Base-by-base conservation (phyloP, 2,329 filamentous ascomycete species). In the Aspergillus latus region DNA sequence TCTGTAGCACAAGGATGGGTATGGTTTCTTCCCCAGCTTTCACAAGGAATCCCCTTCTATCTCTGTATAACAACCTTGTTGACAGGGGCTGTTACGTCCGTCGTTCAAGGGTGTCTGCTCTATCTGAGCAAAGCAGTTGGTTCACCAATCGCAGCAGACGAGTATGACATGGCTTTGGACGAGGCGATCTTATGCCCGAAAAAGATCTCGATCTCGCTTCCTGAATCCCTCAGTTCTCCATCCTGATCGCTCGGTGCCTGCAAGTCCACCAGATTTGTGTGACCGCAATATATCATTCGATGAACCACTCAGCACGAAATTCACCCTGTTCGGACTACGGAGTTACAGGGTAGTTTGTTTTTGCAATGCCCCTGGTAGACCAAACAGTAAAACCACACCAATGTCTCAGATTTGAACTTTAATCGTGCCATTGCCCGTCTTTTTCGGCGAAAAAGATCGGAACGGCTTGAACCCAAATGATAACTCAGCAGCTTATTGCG, bases 341-440 rank as follows among this genome's bases (percentile, higher is more conserved):
- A 42, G 37, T 50, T 21, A 50, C 21, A 21, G 21, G 21, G 21
- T 21, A 21, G 21, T 21, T 21, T 21, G 21, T 21, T 21, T 16
- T 21, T 21, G 21, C 21, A 21, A 21, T 3, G 21, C 21, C 21
- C 21, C 21, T 21, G 21, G 21, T 21, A 21, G 21, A 21, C 21
- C 21, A 21, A 21, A 21, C 21, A 21, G 21, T 21, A 21, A 21
- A 21, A 34, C 57, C 57, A 55, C 59, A 62, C 59, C 57, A 62
- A 21, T 56, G 61, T 62, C 56, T 63, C 61, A 59, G 52, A 54
- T 47, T 13, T 44, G 15, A 61, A 57, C 50, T 45, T 58, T 54
- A 51, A 55, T 13, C 47, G 50, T 45, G 57, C 54, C 58, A 30
- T 52, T 39, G 21, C 40, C 49, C 49, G 49, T 36, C 21, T 51